These are phyloP conservation scores for Ehretia macrophylla DNA, from an alignment of 257 asterid genomes.

Conservation along the genomic window DNA sequence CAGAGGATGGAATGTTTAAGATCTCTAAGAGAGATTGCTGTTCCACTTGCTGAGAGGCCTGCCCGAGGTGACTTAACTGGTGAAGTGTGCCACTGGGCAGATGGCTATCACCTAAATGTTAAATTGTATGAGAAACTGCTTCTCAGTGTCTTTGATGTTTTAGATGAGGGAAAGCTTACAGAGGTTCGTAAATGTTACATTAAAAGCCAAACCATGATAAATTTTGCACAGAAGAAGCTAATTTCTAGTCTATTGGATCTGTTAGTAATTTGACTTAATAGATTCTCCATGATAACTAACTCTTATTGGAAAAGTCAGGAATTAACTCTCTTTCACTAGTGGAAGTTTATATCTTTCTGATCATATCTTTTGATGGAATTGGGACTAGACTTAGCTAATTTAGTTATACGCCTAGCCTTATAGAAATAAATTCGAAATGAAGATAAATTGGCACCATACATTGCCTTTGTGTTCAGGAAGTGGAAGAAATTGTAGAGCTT, in stretches of 20 bases:
- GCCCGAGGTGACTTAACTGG: constrained; percentile 98
- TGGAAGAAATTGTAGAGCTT: constrained; percentile 98
- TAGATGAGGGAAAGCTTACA: constrained; percentile 98
- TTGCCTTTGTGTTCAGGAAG: constrained; percentile 57
- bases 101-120: constrained; percentile 93
- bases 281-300: too few species aligned
- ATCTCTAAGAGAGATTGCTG: constrained; percentile 74
- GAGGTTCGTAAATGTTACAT: constrained; percentile 58
- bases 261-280: too few species aligned
- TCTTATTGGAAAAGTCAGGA: too few species aligned
- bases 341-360: background rate
- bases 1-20: constrained; percentile 89
- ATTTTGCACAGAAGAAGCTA: background rate
- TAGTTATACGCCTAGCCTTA: background rate
- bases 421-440: background rate
- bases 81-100: constrained; percentile 99
- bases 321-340: too few species aligned
- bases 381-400: background rate
- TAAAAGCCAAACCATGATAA: background rate
- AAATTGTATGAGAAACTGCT: constrained; percentile 85
- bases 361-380: background rate
- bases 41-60: constrained; percentile 92
- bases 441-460: background rate
- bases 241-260: too few species aligned
- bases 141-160: constrained; percentile 87